These are phyloP conservation scores for Calcarisporium arbuscula DNA, from an alignment of 2,329 filamentous ascomycete genomes.

Conservation along the genomic window DNA sequence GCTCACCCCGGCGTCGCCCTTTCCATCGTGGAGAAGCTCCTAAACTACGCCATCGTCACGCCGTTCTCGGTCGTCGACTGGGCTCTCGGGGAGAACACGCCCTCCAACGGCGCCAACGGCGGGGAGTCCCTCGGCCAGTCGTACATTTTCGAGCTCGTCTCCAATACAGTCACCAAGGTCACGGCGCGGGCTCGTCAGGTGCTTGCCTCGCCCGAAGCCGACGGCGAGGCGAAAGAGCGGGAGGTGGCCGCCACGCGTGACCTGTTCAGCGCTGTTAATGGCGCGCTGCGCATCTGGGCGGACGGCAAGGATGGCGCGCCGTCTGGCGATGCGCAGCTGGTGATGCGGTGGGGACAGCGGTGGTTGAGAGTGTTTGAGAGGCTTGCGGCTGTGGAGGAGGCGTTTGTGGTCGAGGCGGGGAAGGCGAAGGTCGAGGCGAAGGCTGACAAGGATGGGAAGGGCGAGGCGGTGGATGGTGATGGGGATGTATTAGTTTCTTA, in stretches of 20 bases:
- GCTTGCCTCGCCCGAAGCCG: constrained; percentile 52
- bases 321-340: constrained; percentile 55
- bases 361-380: constrained; percentile 84
- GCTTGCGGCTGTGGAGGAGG: constrained; percentile 79
- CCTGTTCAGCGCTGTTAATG: constrained; percentile 75
- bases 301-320: constrained; percentile 55
- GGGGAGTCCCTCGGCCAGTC: constrained; percentile 64
- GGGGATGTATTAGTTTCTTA: not conserved
- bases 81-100: constrained; percentile 59
- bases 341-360: constrained; percentile 73
- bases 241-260: constrained; percentile 72
- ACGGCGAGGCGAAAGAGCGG: constrained; percentile 59
- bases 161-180: constrained; percentile 84
- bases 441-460: constrained; percentile 13
- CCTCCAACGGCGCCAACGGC: constrained; percentile 44
- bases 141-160: constrained; percentile 84
- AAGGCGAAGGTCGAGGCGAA: constrained; percentile 20
- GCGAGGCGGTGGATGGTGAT: constrained; percentile 1
- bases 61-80: constrained; percentile 83
- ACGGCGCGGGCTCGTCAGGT: constrained; percentile 81
- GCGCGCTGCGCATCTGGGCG: constrained; percentile 67
- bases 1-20: constrained; percentile 88
- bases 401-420: constrained; percentile 39
- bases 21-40: constrained; percentile 89
- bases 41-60: constrained; percentile 93